Evolutionary conservation across 495 filamentous ascomycete species (phyloP).

Genomic region (Xylaria scruposa): DNA sequence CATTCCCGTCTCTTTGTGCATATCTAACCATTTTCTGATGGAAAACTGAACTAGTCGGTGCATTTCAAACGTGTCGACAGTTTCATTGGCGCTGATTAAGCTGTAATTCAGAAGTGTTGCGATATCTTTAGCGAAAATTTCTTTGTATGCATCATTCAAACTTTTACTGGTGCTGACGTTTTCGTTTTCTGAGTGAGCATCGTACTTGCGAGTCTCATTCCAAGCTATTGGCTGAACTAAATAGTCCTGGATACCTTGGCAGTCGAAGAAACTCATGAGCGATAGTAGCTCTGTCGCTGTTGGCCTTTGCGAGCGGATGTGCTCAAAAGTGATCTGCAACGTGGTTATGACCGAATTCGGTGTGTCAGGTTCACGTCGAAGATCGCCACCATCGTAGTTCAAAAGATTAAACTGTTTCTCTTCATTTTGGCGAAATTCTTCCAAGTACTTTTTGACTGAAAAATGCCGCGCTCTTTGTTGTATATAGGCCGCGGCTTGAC

Average conservation of each 20-base stretch:
- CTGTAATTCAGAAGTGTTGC: conserved; percentile 47
- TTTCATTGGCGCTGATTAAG: conserved; percentile 45
- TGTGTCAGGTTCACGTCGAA: conserved; percentile 38
- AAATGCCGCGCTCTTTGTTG: conserved; percentile 31
- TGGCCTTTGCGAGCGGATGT: conserved; percentile 32
- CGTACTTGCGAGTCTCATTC: not conserved
- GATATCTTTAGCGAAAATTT: conserved; percentile 57
- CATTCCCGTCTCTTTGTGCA: conserved; percentile 44
- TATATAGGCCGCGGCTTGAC: conserved; percentile 58
- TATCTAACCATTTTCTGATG: conserved; percentile 52
- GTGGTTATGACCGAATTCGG: conserved; percentile 42
- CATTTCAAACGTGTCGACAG: conserved; percentile 49
- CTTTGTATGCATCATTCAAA: conserved; percentile 41
- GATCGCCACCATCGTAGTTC: conserved; percentile 37
- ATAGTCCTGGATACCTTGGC: conserved; percentile 43
- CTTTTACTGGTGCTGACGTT: not conserved
- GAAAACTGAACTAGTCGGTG: conserved; percentile 56
- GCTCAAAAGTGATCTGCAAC: conserved; percentile 46
- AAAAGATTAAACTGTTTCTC: conserved; percentile 40
- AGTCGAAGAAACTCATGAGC: conserved; percentile 47
- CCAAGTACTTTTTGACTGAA: conserved; percentile 46
- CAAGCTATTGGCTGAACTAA: not conserved
- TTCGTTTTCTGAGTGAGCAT: not conserved
- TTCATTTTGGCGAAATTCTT: conserved; percentile 45
- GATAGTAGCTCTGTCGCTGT: conserved; percentile 47